phyloP scores from a whole-genome alignment of 2,329 filamentous ascomycete genomes.

The Clonostachys rosea region DNA sequence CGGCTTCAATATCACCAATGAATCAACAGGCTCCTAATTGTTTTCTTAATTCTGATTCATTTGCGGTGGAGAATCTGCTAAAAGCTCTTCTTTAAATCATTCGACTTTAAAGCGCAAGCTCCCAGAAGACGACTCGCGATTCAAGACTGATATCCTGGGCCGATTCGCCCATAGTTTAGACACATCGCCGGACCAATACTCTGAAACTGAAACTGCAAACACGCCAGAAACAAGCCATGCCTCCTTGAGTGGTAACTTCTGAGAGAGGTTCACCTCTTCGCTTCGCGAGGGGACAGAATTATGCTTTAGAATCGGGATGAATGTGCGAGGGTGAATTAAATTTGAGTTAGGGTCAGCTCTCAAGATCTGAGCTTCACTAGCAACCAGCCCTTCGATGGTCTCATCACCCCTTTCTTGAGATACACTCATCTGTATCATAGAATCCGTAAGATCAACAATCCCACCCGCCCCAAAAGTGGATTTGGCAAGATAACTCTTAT shows the following conservation, averaged over 20 bases:
- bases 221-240: neutral
- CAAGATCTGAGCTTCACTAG: slow-evolving; percentile 2
- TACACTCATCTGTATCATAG: too few relatives aligned
- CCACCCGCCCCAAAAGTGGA: slow-evolving; percentile 6
- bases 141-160: too few relatives aligned
- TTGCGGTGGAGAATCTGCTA: too few relatives aligned
- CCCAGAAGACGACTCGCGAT: too few relatives aligned
- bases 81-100: too few relatives aligned
- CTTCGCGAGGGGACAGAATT: neutral
- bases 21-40: too few relatives aligned
- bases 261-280: too few relatives aligned
- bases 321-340: slow-evolving; percentile 46
- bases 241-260: too few relatives aligned
- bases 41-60: too few relatives aligned
- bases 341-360: slow-evolving; percentile 11
- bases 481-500: neutral
- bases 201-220: neutral
- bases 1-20: too few relatives aligned
- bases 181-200: neutral
- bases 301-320: slow-evolving; percentile 23
- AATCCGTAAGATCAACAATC: slow-evolving; percentile 1
- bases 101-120: too few relatives aligned
- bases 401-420: neutral
- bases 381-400: neutral
- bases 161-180: too few relatives aligned